A percentile compares a stretch with the other conserved stretches of the same genome.
These are phyloP conservation scores for Picochlorum costavermella DNA, from an alignment of 139 green algal species.

Conservation along the genomic window DNA sequence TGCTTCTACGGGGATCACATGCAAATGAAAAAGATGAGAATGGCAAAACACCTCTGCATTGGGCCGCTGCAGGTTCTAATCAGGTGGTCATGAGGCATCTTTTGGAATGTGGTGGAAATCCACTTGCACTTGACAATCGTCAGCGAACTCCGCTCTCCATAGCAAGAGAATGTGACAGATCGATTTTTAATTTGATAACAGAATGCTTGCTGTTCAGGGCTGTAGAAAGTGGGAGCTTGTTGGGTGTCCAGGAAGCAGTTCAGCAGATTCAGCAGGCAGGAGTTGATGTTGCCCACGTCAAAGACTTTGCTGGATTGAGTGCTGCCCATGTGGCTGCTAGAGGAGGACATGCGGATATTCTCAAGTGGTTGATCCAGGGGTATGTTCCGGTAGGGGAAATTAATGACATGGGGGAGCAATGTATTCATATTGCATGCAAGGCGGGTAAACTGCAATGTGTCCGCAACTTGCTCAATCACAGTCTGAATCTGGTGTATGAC, in stretches of 20 bases:
- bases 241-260: neutral
- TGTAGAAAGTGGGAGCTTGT: neutral
- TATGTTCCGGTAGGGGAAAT: neutral
- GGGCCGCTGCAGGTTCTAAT: neutral
- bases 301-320: conserved; percentile 1
- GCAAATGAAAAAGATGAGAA: conserved; percentile 1
- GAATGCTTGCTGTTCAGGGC: neutral
- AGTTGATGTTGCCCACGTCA: neutral
- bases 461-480: neutral
- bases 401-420: conserved; percentile 1
- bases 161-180: neutral
- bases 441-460: conserved; percentile 3
- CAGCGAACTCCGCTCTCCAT: neutral
- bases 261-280: too few species aligned
- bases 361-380: neutral
- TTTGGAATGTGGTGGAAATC: conserved; percentile 11
- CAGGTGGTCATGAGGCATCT: neutral
- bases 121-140: conserved; percentile 2
- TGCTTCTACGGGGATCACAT: neutral
- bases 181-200: neutral
- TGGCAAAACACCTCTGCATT: conserved; percentile 8
- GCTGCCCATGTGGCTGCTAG: conserved; percentile 3
- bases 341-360: conserved; percentile 4
- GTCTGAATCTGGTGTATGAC: neutral
- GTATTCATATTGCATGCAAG: neutral